Base-by-base conservation (phyloP, 208 protist species). In the Vickermania ingenoplastis region DNA sequence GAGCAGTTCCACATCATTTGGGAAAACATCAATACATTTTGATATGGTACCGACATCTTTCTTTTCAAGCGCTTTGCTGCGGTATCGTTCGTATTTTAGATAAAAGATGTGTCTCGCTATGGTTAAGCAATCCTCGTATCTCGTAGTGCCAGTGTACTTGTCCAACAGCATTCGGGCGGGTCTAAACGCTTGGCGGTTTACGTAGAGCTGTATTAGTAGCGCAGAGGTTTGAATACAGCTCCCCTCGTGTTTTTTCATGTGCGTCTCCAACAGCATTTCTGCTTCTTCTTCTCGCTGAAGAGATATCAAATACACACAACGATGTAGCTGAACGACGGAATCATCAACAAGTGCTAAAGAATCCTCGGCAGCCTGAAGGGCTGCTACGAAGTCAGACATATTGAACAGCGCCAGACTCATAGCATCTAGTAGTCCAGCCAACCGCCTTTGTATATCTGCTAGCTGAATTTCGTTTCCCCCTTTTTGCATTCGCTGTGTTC, bases 271-370 rank as follows among this genome's bases (percentile, higher is more conserved):
- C 45, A 73, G 51, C 24, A 64, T 71, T 65, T 94, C 83, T 11
- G 88, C 88, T 56, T 90, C 83, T 69, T 95, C 88, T 28, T 87
- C 69, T 1, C 80, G 63, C 58, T 89, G 73, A 41, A 95, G 63
- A 0, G 83, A 79, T 24, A 95, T 81, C 2, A 95, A 67, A 41
- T 91, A 95, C 13, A 84, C 81, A 56, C 77, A 79, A 24, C 73
- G 71, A 53, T 94, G 88, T 14, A 94, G 73, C 54, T 78, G 58
- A 26, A 91, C 73, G 24, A 69, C 69, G 7, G 83, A 72, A 27
- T 63, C 50, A 23, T 51, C 21, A 11, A 71, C 59, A 26, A 94
- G 48, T 41, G 80, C 77, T 25, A 90, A 53, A 25, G 82, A 77
- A 41, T 94, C 84, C 28, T 77, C 77, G 3, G 77, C 67, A 69